Percentiles rank a stretch among this genome's conserved stretches.
Evolutionary conservation across 495 filamentous ascomycete genomes (phyloP).

Genomic region (Wilcoxina mikolae): DNA sequence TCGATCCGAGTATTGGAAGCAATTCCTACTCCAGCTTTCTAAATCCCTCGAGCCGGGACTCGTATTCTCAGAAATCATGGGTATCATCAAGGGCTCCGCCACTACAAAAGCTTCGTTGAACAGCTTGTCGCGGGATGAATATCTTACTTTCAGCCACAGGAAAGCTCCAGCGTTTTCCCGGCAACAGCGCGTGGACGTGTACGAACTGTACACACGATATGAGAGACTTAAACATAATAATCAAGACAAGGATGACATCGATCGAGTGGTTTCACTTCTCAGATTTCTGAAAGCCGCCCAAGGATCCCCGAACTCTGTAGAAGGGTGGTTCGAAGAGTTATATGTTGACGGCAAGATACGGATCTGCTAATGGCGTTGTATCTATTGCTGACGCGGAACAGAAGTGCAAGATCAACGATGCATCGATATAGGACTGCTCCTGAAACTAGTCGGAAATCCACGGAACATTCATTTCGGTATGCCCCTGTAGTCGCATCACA

Average conservation of each 20-base stretch:
- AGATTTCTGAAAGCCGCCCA: conserved; percentile 5
- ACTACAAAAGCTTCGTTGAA: conserved; percentile 13
- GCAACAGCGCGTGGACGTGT: conserved; percentile 23
- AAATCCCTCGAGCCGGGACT: conserved; percentile 22
- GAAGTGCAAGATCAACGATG: conserved; percentile 35
- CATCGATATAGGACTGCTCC: conserved; percentile 31
- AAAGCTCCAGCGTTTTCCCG: conserved; percentile 27
- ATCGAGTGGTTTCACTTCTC: conserved; percentile 25
- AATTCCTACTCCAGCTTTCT: conserved; percentile 13
- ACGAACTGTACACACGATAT: conserved; percentile 30
- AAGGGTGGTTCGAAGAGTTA: conserved; percentile 31
- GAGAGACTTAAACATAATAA: conserved; percentile 28
- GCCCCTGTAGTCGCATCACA: no score
- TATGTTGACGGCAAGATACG: conserved; percentile 37
- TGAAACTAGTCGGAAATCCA: conserved; percentile 28
- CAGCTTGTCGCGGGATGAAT: conserved; percentile 28
- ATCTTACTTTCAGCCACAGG: conserved; percentile 20
- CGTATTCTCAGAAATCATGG: conserved; percentile 36
- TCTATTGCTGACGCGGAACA: no score
- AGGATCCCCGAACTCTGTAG: conserved; percentile 19
- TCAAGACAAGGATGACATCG: conserved; percentile 30
- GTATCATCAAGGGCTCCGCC: conserved; percentile 33
- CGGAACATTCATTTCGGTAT: conserved; percentile 33
- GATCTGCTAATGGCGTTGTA: no score
- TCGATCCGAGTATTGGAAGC: conserved; percentile 32